Evolutionary conservation across 352 stramenopile species (phyloP).

Genomic region (Globisporangium spinosum): DNA sequence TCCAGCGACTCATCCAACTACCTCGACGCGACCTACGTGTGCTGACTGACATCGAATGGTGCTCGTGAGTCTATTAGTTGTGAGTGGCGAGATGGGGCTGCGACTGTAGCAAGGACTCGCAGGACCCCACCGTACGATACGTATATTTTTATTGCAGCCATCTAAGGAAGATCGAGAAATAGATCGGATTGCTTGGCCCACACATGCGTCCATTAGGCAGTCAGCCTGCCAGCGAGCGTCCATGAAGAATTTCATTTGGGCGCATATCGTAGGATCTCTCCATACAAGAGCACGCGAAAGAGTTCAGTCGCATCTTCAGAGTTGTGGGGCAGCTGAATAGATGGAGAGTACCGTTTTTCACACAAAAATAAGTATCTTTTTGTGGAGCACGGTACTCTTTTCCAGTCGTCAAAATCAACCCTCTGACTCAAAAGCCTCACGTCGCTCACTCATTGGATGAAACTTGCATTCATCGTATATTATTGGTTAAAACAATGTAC

Average conservation of each 20-base stretch:
- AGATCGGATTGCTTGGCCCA: not conserved
- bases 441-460: not conserved
- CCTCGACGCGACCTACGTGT: conserved; percentile 16
- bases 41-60: conserved; percentile 1
- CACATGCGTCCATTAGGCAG: not conserved
- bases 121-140: not conserved
- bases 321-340: not conserved
- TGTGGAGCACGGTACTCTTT: not conserved
- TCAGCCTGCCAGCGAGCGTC: not conserved
- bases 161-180: not conserved
- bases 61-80: not conserved
- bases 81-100: not conserved
- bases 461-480: not conserved
- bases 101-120: not conserved
- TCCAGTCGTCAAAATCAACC: not conserved
- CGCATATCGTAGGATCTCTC: not conserved
- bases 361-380: not conserved
- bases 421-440: not conserved
- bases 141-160: conserved; percentile 8
- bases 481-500: conserved; percentile 4
- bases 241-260: not conserved
- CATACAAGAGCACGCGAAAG: not conserved
- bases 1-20: conserved; percentile 22
- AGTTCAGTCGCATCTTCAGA: conserved; percentile 4
- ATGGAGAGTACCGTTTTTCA: not conserved